Evolutionary conservation across 2,329 filamentous ascomycete genomes (phyloP).

Genomic region (Truncatella angustata): DNA sequence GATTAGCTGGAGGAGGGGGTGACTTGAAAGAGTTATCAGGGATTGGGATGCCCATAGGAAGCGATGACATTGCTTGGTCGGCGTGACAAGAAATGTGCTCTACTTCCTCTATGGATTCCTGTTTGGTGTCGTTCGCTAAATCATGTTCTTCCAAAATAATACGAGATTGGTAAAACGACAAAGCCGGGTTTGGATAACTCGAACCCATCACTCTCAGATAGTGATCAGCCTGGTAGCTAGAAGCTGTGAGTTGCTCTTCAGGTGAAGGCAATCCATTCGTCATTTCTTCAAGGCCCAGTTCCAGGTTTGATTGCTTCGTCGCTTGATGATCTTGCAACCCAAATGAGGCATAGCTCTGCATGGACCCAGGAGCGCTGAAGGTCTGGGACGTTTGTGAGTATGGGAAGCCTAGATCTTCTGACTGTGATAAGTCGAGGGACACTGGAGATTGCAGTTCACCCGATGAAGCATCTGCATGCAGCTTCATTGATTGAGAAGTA

Average conservation of each 20-base stretch:
- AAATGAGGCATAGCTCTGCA: constrained; percentile 17
- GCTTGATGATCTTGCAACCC: constrained; percentile 7
- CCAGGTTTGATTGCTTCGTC: constrained; percentile 2
- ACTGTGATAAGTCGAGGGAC: constrained; percentile 18
- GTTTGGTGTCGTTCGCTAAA: too few species aligned
- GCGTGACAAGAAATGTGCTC: background rate
- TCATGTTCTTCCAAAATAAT: constrained; percentile 14
- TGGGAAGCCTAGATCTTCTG: constrained; percentile 15
- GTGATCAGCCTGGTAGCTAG: constrained; percentile 17
- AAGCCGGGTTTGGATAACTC: constrained; percentile 15
- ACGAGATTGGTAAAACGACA: constrained; percentile 20
- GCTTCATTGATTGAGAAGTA: constrained; percentile 10
- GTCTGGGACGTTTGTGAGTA: constrained; percentile 13
- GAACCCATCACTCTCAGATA: constrained; percentile 18
- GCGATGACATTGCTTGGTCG: background rate
- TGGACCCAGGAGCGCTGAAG: constrained; percentile 16
- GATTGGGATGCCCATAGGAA: background rate
- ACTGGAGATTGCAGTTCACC: constrained; percentile 23
- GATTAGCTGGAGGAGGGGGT: constrained; percentile 48
- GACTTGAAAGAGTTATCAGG: constrained; percentile 42
- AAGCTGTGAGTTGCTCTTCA: constrained; percentile 18
- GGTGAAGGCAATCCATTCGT: constrained; percentile 19
- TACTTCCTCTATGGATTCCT: constrained; percentile 8
- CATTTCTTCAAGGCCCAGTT: constrained; percentile 10
- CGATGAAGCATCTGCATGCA: constrained; percentile 13